Evolutionary conservation across 345 rosid species (phyloP).

Genomic region (Combretum micranthum): DNA sequence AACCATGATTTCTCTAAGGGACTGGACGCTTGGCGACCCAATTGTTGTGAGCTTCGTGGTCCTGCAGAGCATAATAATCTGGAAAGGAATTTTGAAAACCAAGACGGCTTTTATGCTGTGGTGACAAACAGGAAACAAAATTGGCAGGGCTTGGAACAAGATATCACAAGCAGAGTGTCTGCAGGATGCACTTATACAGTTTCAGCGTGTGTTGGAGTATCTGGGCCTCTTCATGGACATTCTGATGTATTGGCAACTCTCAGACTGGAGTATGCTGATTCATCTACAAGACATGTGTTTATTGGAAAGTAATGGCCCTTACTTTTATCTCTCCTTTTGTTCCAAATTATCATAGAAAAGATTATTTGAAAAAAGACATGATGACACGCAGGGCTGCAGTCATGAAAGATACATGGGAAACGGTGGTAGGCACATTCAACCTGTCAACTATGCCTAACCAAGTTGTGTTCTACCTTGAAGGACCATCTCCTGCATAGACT

Average conservation of each 20-base stretch:
- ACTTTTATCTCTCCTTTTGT: conserved; percentile 7
- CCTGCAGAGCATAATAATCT: conserved; percentile 26
- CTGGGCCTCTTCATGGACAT: conserved; percentile 48
- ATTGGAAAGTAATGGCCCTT: conserved; percentile 67
- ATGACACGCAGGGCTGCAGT: conserved; percentile 47
- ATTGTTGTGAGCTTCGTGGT: conserved; percentile 67
- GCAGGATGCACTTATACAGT: conserved; percentile 51
- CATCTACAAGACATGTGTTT: conserved; percentile 39
- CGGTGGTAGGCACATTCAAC: conserved; percentile 66
- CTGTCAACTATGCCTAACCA: conserved; percentile 56
- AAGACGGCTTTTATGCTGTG: conserved; percentile 51
- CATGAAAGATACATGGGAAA: conserved; percentile 62
- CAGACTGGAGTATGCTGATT: conserved; percentile 47
- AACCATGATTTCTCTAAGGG: conserved; percentile 83
- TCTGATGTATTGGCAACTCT: conserved; percentile 73
- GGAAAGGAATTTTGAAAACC: conserved; percentile 23
- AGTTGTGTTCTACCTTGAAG: conserved; percentile 79
- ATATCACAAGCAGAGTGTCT: conserved; percentile 59
- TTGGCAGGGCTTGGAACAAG: conserved; percentile 97
- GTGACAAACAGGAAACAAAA: conserved; percentile 69
- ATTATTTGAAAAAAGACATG: conserved; percentile 2
- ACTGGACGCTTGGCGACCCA: conserved; percentile 61
- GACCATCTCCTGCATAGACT: conserved; percentile 76
- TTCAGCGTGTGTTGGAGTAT: conserved; percentile 67
- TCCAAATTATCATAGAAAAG: neutral